Evolutionary conservation across 2,329 filamentous ascomycete genomes (phyloP), one percentile per base, ranked within the genome.

Genomic region (Phaeosphaeriaceae sp.): DNA sequence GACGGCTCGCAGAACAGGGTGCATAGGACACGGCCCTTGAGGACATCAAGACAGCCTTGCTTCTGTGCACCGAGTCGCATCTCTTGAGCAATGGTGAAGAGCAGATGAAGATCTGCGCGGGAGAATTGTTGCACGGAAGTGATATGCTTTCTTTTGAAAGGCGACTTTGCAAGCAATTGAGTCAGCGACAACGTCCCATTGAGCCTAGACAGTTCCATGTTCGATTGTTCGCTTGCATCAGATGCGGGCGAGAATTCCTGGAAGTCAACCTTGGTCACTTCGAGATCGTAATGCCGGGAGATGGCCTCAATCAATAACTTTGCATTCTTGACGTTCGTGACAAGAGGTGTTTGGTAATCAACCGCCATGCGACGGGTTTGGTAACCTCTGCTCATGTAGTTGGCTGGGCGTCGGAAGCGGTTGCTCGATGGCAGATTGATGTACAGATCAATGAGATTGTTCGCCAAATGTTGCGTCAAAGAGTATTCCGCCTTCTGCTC

Each of bases 351-450:
- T 78, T 97, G 93, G 78, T 97, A 90, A 76, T 97, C 94, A 34
- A 99, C 94, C 29, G 94, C 94, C 92, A 99, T 97, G 74, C 94
- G 87, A 73, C 94, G 87, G 47, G 94, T 97, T 69, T 90, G 88
- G 78, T 99, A 99, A 52, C 94, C 94, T 79, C 94, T 94, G 76
- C 90, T 95, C 88, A 99, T 95, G 78, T 97, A 99, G 80, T 92
- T 99, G 66, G 94, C 94, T 26, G 94, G 94, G 61, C 94, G 87
- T 64, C 94, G 86, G 82, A 95, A 99, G 74, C 92, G 90, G 81
- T 99, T 99, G 84, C 85, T 96, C 11, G 94, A 97, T n/a, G 94
- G 94, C 76, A 99, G 77, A 76, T 99, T 99, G 86, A 99, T 97
- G 80, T 99, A 99, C 52, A 99, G 79, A 74, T 97, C 93, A 66